Conservation (phyloP, 106 monocot genomes). For the Ottelia alismoides region DNA sequence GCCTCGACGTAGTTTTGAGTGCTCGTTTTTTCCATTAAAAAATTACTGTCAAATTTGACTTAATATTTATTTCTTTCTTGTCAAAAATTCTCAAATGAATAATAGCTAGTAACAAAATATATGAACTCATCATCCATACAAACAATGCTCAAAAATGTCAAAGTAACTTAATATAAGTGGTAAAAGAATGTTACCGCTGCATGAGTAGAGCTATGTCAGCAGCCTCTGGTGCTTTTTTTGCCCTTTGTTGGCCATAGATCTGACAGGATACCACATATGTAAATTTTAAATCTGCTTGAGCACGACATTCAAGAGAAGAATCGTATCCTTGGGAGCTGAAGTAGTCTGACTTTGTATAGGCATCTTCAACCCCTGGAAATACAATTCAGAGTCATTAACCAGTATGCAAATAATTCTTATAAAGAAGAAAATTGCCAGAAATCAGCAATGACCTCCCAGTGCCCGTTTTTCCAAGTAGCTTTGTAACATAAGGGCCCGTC, state of each 20-base stretch:
- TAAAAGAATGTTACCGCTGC: conserved; percentile 50
- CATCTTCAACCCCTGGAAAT: conserved; percentile 63
- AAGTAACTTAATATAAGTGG: too few species aligned
- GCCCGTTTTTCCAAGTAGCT: conserved; percentile 75
- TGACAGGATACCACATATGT: conserved; percentile 95
- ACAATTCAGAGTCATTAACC: not conserved
- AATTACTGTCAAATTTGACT: too few species aligned
- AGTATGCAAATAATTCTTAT: not conserved
- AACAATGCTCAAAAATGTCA: too few species aligned
- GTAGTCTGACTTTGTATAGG: conserved; percentile 38
- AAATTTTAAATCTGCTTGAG: conserved; percentile 95
- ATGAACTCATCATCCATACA: too few species aligned
- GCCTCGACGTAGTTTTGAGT: too few species aligned
- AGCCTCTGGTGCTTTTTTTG: conserved; percentile 72
- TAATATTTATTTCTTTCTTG: too few species aligned
- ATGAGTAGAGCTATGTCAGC: conserved; percentile 90
- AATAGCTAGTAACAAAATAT: not conserved
- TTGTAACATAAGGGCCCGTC: conserved; percentile 90
- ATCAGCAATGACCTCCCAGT: conserved; percentile 30
- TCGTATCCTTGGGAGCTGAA: conserved; percentile 77
- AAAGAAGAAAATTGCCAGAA: not conserved
- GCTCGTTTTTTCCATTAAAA: too few species aligned
- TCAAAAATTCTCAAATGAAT: too few species aligned
- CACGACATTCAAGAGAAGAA: conserved; percentile 62
- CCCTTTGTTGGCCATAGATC: conserved; percentile 96